phyloP scores from a whole-genome alignment of 1,284 basidiomycete genomes.

The Psilocybe mexicana region DNA sequence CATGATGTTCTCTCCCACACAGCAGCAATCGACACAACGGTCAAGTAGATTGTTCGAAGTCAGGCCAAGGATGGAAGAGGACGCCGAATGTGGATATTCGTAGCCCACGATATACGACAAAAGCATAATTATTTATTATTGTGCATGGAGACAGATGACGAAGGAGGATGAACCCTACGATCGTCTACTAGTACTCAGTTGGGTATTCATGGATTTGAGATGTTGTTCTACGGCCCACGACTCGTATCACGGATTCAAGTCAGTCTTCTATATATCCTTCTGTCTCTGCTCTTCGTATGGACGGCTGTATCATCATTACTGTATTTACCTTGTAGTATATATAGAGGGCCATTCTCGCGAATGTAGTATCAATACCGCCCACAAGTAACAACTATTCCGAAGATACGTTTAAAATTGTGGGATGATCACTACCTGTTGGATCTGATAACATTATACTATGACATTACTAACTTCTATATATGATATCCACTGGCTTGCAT shows the following conservation, averaged over 20 bases:
- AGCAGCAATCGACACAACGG: conserved; percentile 10
- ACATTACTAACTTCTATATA: no score
- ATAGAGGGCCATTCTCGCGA: conserved; percentile 6
- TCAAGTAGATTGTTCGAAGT: conserved; percentile 13
- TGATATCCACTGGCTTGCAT: no score
- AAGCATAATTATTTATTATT: neutral
- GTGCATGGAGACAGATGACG: neutral
- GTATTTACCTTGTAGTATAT: conserved; percentile 12
- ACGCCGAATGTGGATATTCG: conserved; percentile 18
- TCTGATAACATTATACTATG: no score
- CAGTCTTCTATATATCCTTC: neutral
- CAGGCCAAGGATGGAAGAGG: conserved; percentile 11
- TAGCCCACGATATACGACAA: conserved; percentile 1
- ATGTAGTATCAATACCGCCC: conserved; percentile 18
- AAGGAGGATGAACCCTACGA: neutral
- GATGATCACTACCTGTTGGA: no score
- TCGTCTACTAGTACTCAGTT: no score
- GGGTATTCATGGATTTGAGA: neutral
- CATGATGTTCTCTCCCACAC: conserved; percentile 11
- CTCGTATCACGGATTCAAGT: neutral
- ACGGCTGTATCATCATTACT: conserved; percentile 20
- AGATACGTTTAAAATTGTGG: neutral
- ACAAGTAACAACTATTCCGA: conserved; percentile 2
- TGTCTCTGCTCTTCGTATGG: conserved; percentile 3
- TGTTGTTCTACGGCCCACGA: neutral